Conservation (phyloP, 2,329 filamentous ascomycete genomes). For the Fusarium bactridioides region DNA sequence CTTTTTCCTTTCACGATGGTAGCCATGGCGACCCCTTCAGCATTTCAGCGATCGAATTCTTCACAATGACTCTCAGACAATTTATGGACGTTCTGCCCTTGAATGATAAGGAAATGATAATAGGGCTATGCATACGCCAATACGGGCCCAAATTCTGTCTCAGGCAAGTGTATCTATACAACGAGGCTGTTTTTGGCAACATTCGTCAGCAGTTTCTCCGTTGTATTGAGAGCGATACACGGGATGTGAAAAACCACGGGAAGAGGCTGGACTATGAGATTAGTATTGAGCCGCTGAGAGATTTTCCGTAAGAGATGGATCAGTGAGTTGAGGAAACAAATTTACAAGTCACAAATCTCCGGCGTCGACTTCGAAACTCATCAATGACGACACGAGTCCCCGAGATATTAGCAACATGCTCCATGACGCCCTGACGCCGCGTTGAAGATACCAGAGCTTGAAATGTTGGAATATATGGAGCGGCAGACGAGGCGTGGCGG, state of each 20-base stretch:
- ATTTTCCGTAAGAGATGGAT: not conserved
- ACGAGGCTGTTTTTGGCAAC: constrained; percentile 7
- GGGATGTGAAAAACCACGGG: not conserved
- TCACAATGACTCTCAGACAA: not conserved
- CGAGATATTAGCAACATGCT: constrained; percentile 40
- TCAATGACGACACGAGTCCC: constrained; percentile 31
- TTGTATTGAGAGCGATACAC: constrained; percentile 7
- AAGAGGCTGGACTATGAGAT: constrained; percentile 20
- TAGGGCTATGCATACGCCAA: constrained; percentile 7
- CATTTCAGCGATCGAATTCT: not conserved
- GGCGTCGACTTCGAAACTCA: constrained; percentile 43
- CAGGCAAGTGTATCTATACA: constrained; percentile 21
- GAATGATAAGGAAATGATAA: constrained; percentile 10
- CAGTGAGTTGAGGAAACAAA: not conserved
- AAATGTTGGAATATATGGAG: constrained; percentile 47
- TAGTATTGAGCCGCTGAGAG: constrained; percentile 9
- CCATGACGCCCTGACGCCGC: constrained; percentile 36
- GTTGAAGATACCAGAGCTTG: constrained; percentile 42
- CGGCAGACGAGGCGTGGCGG: constrained; percentile 36
- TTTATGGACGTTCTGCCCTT: constrained; percentile 12
- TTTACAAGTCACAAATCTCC: constrained; percentile 37
- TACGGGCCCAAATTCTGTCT: not conserved
- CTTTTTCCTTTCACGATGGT: constrained; percentile 5
- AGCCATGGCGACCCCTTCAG: not conserved
- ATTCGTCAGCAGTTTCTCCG: constrained; percentile 7